Percentiles rank a stretch among this genome's conserved stretches.
phyloP scores from a whole-genome alignment of 2,329 filamentous ascomycete genomes.

The Fusarium hainanense region DNA sequence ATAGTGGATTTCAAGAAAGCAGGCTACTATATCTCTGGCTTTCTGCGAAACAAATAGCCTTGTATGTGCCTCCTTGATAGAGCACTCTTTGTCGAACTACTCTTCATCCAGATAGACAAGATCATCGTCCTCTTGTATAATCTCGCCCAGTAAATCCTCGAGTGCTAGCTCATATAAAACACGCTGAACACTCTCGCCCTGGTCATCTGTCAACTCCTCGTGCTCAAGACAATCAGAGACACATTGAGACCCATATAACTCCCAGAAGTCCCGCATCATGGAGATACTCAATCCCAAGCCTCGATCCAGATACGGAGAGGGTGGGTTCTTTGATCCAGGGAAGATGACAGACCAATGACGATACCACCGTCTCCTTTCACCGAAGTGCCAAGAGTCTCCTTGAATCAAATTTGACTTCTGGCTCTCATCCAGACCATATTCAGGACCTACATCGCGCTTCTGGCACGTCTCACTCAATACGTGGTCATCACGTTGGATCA shows the following conservation, averaged over 20 bases:
- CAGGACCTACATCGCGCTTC: not conserved
- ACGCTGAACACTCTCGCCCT: not conserved
- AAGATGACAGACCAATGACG: not conserved
- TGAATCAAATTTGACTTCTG: not conserved
- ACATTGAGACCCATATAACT: not conserved
- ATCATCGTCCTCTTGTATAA: not conserved
- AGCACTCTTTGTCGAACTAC: not conserved
- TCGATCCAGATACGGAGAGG: not conserved
- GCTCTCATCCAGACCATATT: not conserved
- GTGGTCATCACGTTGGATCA: constrained; percentile 3
- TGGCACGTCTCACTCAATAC: not conserved
- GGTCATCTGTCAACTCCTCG: not conserved
- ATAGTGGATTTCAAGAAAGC: not conserved
- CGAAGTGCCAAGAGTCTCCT: not conserved
- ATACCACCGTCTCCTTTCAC: not conserved
- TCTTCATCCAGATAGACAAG: not conserved
- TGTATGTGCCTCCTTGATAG: not conserved
- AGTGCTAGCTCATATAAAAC: not conserved
- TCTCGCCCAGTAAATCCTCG: not conserved
- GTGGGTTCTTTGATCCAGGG: not conserved
- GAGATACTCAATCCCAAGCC: not conserved
- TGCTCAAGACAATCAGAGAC: not conserved
- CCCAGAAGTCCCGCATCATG: not conserved
- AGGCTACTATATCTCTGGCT: not conserved
- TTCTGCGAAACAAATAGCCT: not conserved